Conservation (phyloP, 164 flowering plant genomes). For the Stephania yunnanensis region DNA sequence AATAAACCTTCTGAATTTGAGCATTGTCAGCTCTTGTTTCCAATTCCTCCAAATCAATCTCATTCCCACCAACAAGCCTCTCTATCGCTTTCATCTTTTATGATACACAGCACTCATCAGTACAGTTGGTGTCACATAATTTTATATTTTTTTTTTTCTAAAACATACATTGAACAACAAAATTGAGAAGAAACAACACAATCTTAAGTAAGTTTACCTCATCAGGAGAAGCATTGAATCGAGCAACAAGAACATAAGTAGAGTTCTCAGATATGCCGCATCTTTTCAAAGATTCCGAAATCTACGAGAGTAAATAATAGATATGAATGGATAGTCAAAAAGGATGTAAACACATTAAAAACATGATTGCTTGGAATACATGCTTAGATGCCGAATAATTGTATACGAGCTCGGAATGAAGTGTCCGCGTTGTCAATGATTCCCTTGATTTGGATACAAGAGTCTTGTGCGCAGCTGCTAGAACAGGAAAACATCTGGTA, state of each 20-base stretch:
- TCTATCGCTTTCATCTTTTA: constrained; percentile 53
- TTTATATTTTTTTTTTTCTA: neutral
- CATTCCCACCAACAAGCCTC: constrained; percentile 62
- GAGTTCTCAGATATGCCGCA: constrained; percentile 79
- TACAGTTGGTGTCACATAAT: neutral
- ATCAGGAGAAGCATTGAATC: constrained; percentile 62
- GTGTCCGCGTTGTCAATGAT: constrained; percentile 71
- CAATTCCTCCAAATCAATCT: constrained; percentile 71
- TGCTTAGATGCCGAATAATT: constrained; percentile 94
- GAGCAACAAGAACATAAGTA: constrained; percentile 69
- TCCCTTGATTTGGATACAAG: constrained; percentile 69
- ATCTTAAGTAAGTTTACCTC: constrained; percentile 43
- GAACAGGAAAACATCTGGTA: constrained; percentile 80
- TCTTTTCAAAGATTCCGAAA: constrained; percentile 84
- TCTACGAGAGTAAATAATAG: constrained; percentile 33
- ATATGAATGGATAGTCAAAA: neutral
- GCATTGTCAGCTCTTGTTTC: constrained; percentile 60
- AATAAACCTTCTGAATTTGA: constrained; percentile 71
- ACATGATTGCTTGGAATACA: constrained; percentile 29
- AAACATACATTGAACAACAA: neutral
- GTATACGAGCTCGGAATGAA: constrained; percentile 90
- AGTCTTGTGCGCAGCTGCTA: constrained; percentile 93
- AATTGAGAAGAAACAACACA: neutral
- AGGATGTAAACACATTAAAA: neutral
- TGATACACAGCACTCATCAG: neutral